A percentile compares a stretch with the other conserved stretches of the same genome.
Conservation (phyloP, 768 basidiomycete species). For the Lactifluus echinatus region DNA sequence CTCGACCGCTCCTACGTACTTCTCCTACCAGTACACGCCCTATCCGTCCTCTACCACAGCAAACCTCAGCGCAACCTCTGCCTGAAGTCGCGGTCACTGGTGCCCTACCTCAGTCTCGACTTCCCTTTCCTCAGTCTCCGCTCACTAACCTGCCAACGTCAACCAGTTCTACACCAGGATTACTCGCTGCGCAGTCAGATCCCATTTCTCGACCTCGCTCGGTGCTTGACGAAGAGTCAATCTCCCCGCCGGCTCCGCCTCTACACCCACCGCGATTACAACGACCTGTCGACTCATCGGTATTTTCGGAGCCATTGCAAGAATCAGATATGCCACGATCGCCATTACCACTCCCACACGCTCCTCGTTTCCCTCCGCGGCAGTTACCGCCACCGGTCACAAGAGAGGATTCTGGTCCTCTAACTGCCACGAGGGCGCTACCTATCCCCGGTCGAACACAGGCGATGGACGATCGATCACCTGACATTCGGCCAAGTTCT, state of each 20-base stretch:
- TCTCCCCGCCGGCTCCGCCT: constrained; percentile 4
- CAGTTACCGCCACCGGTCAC: constrained; percentile 16
- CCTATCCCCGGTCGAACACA: constrained; percentile 16
- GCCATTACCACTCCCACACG: constrained; percentile 32
- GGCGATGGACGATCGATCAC: constrained; percentile 15
- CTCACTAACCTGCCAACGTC: neutral
- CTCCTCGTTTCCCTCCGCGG: constrained; percentile 17
- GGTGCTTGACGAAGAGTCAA: constrained; percentile 17
- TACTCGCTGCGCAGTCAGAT: constrained; percentile 11
- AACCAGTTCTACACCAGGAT: neutral
- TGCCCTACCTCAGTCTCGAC: neutral
- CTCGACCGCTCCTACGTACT: neutral
- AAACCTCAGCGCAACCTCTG: constrained; percentile 1
- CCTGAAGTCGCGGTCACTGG: constrained; percentile 10
- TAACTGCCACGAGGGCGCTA: constrained; percentile 6
- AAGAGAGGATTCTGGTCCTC: constrained; percentile 10
- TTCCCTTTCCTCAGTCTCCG: constrained; percentile 4
- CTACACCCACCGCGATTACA: constrained; percentile 1
- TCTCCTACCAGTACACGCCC: constrained; percentile 17
- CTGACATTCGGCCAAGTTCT: constrained; percentile 6
- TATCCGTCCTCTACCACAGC: constrained; percentile 13
- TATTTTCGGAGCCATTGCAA: constrained; percentile 22
- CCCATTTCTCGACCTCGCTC: constrained; percentile 15
- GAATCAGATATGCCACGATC: constrained; percentile 35
- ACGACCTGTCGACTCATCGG: constrained; percentile 18